phyloP scores from a whole-genome alignment of 345 rosid genomes.

The Carallia brachiata region DNA sequence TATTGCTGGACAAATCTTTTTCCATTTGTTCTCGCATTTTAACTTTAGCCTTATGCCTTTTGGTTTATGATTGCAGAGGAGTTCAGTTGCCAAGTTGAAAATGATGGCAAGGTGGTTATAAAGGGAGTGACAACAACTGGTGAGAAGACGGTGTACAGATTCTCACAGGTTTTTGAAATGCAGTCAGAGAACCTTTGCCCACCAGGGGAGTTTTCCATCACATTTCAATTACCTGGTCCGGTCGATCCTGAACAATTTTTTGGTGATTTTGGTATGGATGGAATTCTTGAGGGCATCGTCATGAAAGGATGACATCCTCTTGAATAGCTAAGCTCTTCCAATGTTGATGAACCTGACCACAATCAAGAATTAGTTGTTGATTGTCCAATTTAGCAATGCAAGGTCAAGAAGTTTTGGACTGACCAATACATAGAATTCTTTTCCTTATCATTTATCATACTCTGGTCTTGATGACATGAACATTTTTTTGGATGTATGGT shows the following conservation, averaged over 20 bases:
- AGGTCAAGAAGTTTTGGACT: not conserved
- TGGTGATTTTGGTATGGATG: constrained; percentile 49
- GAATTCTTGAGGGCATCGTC: constrained; percentile 67
- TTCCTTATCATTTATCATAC: too few species aligned
- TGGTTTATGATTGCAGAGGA: constrained; percentile 47
- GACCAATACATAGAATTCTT: not conserved
- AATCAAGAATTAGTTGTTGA: constrained; percentile 3
- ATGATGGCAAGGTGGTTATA: constrained; percentile 52
- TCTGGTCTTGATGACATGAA: too few species aligned
- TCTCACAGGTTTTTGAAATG: constrained; percentile 58
- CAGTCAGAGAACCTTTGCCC: constrained; percentile 59
- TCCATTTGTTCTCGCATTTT: not conserved
- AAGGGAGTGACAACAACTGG: constrained; percentile 67
- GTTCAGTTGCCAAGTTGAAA: constrained; percentile 58
- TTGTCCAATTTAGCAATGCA: not conserved
- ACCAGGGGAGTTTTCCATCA: constrained; percentile 64
- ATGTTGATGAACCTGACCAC: not conserved
- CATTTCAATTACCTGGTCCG: constrained; percentile 74
- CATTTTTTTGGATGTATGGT: too few species aligned
- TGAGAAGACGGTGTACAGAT: constrained; percentile 49
- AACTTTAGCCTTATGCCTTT: not conserved
- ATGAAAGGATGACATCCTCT: constrained; percentile 32
- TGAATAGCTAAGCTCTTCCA: not conserved
- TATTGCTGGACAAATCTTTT: too few species aligned
- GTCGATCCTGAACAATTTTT: constrained; percentile 43